Base-by-base conservation (phyloP, 805 yeast genomes). In the Kregervanrija delftensis region DNA sequence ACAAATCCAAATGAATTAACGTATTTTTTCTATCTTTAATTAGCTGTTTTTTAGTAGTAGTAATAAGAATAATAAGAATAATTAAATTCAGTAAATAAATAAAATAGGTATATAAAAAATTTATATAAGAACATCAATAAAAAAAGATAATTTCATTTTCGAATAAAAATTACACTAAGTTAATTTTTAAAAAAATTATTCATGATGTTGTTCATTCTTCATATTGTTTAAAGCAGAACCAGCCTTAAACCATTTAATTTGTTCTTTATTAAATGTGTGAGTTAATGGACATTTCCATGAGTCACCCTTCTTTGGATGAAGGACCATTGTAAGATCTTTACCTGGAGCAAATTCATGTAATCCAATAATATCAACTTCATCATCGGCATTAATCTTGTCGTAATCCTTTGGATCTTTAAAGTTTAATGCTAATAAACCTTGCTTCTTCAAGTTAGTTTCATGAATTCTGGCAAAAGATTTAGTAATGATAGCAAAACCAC, bases 361-460 rank as follows among this genome's bases (percentile, higher is more conserved):
- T 46, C 96, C 98, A 49, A 86, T 59, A 55, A 93, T 77, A 69
- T 88, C 96, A 63, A 91, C 78, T 64, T 79, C 84, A 73, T 91
- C 99, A 55, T 81, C 83, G 67, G 90, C 87, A 73, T 86, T 76
- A 69, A 91, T 90, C 77, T 77, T 86, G 74, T 91, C 97, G 73
- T 93, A 91, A 70, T 84, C 98, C 56, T 79, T 88, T 61, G 81
- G 82, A 63, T 91, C 76, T 66, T 75, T 82, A 64, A 93, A 91
- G 83, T 88, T 91, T 73, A 91, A 83, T 69, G 99, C 98, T 69
- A 91, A 79, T 67, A 91, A 76, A 81, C 99, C 99, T 77, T 91
- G 99, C 76, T 91, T 91, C 90, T 91, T 91, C 83, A 91, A 83
- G 85, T 91, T 91, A 60, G 99, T 91, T 80, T 91, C 99, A 77